Base-by-base conservation (phyloP, 345 rosid genomes). In the Aquilaria yunnanensis region DNA sequence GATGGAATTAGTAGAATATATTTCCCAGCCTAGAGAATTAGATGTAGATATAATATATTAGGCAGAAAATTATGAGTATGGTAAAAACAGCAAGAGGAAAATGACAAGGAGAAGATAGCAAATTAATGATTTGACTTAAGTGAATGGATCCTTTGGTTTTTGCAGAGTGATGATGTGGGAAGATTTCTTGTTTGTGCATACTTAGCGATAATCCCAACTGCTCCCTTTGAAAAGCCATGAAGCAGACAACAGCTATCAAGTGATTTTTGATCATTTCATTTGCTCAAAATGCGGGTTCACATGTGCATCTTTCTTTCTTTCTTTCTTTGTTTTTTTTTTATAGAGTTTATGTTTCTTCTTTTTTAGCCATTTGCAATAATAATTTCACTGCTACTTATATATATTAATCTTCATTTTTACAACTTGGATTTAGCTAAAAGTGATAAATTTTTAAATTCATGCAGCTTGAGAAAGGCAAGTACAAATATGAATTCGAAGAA, bases 141-240 rank as follows among this genome's bases (percentile, higher is more conserved):
- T 11, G 70, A 58, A 67, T 55, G 58, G 45, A 13, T 9, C 16
- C 32, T 64, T 62, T 62, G 51, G 68, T 63, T 31, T 10, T 63
- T 70, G 54, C 55, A 66, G 70, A 69, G 23, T 14, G 51, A 51
- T 62, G 49, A 49, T 71, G 2, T 50, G 29, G 14, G 11, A 58
- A 2, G 14, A 34, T 65, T 51, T 61, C 56, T 57, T 47, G 59
- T 70, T 69, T 65, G 37, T 68, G 67, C 57, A 62, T 62, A 13
- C 60, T 61, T 72, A 64, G 59, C 54, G 59, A 67, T 63, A 29
- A 73, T 47, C 69, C 71, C 70, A 85, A 83, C 88, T 70, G 70
- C 86, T 74, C 80, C 91, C 74, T 75, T 85, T 82, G 90, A 84
- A 79, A 79, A 75, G 56, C 56, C 62, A 67, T 74, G 78, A 84